phyloP scores from a whole-genome alignment of 164 flowering plant genomes.

The Chimonanthus salicifolius region DNA sequence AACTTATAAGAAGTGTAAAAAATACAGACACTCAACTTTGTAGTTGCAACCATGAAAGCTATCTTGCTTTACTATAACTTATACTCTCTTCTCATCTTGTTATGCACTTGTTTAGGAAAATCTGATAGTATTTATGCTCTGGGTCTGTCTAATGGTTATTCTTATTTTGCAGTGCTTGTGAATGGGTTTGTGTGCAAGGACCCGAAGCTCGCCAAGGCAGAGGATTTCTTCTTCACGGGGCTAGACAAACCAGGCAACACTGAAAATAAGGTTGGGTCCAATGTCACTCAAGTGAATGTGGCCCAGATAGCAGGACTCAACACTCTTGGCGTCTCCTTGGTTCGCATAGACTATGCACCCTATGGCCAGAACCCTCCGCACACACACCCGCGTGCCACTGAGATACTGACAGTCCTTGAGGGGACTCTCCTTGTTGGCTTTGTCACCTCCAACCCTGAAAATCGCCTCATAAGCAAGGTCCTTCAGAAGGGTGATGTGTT shows the following conservation, averaged over 20 bases:
- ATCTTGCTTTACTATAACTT: no score
- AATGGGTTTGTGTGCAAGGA: background rate
- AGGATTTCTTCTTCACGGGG: background rate
- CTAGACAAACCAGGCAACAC: background rate
- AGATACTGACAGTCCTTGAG: conserved; percentile 12
- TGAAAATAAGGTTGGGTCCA: background rate
- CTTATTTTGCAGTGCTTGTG: background rate
- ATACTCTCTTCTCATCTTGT: background rate
- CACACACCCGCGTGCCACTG: conserved; percentile 15
- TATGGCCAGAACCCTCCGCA: conserved; percentile 7
- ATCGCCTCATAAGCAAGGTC: conserved; percentile 10
- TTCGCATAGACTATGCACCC: background rate
- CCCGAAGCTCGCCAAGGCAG: background rate
- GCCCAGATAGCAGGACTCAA: background rate
- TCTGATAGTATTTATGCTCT: background rate
- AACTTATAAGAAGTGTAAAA: no score
- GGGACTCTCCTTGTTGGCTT: conserved; percentile 18
- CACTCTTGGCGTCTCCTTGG: background rate
- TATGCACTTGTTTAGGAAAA: background rate
- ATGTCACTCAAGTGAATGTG: background rate
- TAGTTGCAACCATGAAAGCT: no score
- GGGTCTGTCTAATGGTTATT: background rate
- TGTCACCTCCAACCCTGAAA: conserved; percentile 8
- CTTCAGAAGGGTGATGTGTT: conserved; percentile 11
- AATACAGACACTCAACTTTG: no score